Evolutionary conservation across 192 early-diverging fungal genomes (phyloP).

Genomic region (Coemansia guatemalensis): DNA sequence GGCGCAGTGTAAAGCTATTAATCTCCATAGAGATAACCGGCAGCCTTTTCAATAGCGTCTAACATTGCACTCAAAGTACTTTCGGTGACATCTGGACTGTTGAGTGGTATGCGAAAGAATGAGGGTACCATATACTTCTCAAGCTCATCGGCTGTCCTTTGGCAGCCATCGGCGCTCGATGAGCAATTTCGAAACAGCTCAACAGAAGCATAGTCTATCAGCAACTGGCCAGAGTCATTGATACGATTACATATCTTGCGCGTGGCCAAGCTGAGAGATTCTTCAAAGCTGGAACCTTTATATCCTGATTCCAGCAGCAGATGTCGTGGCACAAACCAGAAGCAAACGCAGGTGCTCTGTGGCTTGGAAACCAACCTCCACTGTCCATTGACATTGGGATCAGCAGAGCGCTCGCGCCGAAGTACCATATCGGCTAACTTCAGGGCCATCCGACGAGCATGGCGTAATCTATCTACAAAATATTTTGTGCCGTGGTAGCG

Average conservation of each 20-base stretch:
- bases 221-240: conserved; percentile 55
- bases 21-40: neutral
- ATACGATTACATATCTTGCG: conserved; percentile 38
- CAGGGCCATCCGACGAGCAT: conserved; percentile 57
- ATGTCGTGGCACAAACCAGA: conserved; percentile 67
- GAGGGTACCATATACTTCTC: conserved; percentile 38
- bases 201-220: conserved; percentile 69
- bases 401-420: conserved; percentile 19
- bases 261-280: conserved; percentile 50
- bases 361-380: conserved; percentile 48
- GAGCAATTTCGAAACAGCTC: conserved; percentile 1
- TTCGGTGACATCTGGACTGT: conserved; percentile 59
- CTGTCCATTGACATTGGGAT: conserved; percentile 25
- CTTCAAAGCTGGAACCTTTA: too few relatives aligned
- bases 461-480: conserved; percentile 57
- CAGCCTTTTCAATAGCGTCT: conserved; percentile 58
- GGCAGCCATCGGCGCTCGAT: neutral
- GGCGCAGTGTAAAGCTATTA: too few relatives aligned
- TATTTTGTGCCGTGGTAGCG: conserved; percentile 68
- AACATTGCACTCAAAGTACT: conserved; percentile 55
- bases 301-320: neutral
- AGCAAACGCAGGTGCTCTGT: conserved; percentile 59
- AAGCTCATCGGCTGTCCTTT: conserved; percentile 11
- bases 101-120: conserved; percentile 75
- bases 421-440: conserved; percentile 46